Percentiles rank a stretch among this genome's conserved stretches.
These are phyloP conservation scores for Polyplosphaeria fusca DNA, from an alignment of 495 filamentous ascomycete genomes.

Conservation along the genomic window DNA sequence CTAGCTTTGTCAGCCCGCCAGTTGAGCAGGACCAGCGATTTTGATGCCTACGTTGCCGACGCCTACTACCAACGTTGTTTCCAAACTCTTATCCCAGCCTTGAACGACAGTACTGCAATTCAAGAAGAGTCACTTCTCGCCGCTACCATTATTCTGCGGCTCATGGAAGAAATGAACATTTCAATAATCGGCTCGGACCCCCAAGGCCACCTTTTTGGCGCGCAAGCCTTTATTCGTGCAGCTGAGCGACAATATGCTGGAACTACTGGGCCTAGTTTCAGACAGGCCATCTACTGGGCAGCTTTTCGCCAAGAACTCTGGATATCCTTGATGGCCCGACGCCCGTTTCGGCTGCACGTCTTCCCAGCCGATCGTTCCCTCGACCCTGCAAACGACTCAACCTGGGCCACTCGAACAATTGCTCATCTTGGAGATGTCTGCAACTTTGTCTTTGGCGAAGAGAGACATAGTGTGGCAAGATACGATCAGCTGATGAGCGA, in stretches of 20 bases:
- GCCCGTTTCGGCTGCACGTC: conserved; percentile 25
- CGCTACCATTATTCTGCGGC: conserved; percentile 28
- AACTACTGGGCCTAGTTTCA: conserved; percentile 17
- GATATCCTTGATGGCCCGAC: conserved; percentile 29
- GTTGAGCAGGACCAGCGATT: conserved; percentile 26
- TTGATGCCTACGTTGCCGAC: conserved; percentile 28
- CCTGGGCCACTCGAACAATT: conserved; percentile 30
- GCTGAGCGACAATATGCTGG: conserved; percentile 19
- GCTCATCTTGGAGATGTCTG: conserved; percentile 28
- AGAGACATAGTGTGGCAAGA: conserved; percentile 16
- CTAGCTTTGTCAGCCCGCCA: conserved; percentile 30
- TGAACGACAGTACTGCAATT: conserved; percentile 26
- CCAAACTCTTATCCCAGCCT: conserved; percentile 21
- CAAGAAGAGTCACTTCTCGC: conserved; percentile 28
- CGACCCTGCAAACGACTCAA: conserved; percentile 20
- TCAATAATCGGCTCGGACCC: conserved; percentile 26
- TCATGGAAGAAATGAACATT: conserved; percentile 33
- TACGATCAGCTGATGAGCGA: conserved; percentile 26
- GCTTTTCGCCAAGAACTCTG: conserved; percentile 31
- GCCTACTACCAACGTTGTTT: conserved; percentile 29
- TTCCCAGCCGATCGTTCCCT: conserved; percentile 27
- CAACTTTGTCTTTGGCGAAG: conserved; percentile 29
- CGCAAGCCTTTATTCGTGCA: conserved; percentile 29
- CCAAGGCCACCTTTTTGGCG: conserved; percentile 29
- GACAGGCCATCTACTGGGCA: conserved; percentile 31